Base-by-base conservation (phyloP, 176 grass and related monocot genomes). In the Metroxylon sagu region DNA sequence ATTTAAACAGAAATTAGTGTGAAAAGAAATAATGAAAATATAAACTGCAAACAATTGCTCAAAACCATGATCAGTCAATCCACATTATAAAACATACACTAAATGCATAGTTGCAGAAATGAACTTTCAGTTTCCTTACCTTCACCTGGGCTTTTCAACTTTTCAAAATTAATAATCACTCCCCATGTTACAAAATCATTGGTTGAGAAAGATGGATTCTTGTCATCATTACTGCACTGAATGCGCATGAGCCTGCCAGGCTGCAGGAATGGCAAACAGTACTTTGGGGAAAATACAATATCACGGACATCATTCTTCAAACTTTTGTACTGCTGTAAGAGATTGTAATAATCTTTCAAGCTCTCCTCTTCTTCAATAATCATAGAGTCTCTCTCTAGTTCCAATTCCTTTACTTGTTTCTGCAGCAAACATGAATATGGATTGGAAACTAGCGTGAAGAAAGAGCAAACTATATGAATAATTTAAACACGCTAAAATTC, bases 331-430 rank as follows among this genome's bases (percentile, higher is more conserved):
- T 97, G 92, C 75, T 91, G 77, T 18, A 97, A 74, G 14, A 97
- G 83, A 74, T 91, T 70, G 60, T 91, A 97, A 63, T 91, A 97
- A 52, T 87, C 84, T 70, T 88, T 79, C 60, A 97, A 71, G 52
- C 78, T 88, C 72, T 88, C 87, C 75, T 91, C 87, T 57, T 96
- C 87, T 70, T 97, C 92, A 77, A 97, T 97, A 68, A 91, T 69
- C 66, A 97, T 88, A 19, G 87, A 97, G 71, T 82, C 80, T 79
- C 70, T 90, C 49, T 97, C 87, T 53, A 68, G 56, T 88, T 97
- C 84, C 72, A 97, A 66, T 67, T 90, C 87, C 72, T 76, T 87
- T 18, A 84, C 79, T 88, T 91, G 83, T 67, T 76, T 97, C 92
- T 97, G 77, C 83, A 88, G 1, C 51, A 57, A 79, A 65, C 18